Evolutionary conservation across 352 stramenopile genomes (phyloP), one percentile per base, ranked within the genome.

Genomic region (Phytophthora multivora): DNA sequence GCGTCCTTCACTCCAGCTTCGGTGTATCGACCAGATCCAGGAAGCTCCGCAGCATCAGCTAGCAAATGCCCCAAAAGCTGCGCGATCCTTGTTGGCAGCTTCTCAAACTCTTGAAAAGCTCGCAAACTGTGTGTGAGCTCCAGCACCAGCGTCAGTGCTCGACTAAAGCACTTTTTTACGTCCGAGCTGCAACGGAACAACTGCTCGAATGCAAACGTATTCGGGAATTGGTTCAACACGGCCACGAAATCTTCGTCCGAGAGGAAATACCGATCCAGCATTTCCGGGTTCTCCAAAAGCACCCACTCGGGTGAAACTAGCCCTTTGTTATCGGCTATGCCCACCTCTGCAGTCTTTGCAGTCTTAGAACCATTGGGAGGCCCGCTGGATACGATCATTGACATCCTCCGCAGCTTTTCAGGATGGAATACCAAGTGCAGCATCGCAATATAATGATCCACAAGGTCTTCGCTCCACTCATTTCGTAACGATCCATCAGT

Each of bases 361-460:
- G 21, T 48, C 52, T 55, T 73, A 2, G 36, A 16, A 4, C 63
- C 71, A 49, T 69, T 76, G 0, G 66, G 51, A 21, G 79, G 62
- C 26, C 82, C 76, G 36, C 80, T 91, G 1, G 86, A 92, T 8
- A 94, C 83, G 28, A 94, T 48, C 9, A 88, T 77, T 2, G 83
- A 81, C 72, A 92, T 77, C 31, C 75, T 61, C 25, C 85, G 67
- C n/a, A 96, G 50, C 47, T 93, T 91, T 36, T 93, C 80, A 5
- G 87, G 87, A 53, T 96, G 86, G 43, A 96, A 96, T 0, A 96
- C 85, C 5, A 96, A 63, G 60, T 96, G 87, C 51, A 93, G 33
- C 85, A 96, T 93, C 5, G 85, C 83, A 23, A 96, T 71, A 52
- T 93, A 96, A 51, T 93, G 84, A 43, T 96, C 87, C 0, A 96